Percentiles rank a stretch among this genome's conserved stretches.
These are phyloP conservation scores for Hypomyces perniciosus DNA, from an alignment of 2,329 filamentous ascomycete species.

Conservation along the genomic window DNA sequence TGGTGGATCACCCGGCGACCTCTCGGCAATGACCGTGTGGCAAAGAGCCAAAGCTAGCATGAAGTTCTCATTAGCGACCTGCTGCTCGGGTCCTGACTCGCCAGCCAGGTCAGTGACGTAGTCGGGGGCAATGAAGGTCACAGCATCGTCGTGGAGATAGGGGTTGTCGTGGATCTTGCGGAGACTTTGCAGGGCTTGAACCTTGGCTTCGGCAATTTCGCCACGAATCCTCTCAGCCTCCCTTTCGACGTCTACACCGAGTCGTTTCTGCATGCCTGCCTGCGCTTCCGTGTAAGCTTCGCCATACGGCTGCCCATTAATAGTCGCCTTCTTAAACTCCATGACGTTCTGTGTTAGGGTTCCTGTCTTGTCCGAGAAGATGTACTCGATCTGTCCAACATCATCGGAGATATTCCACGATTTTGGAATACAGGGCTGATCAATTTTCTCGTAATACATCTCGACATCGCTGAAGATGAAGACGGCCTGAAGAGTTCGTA, in stretches of 20 bases:
- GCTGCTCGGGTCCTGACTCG: constrained; percentile 69
- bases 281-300: constrained; percentile 97
- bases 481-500: constrained; percentile 84
- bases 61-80: constrained; percentile 74
- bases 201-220: constrained; percentile 74
- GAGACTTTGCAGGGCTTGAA: constrained; percentile 64
- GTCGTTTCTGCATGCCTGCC: constrained; percentile 87
- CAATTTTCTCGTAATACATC: constrained; percentile 96
- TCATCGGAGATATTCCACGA: constrained; percentile 99
- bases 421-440: constrained; percentile 93
- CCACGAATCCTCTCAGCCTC: constrained; percentile 66
- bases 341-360: constrained; percentile 96
- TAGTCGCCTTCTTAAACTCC: constrained; percentile 98
- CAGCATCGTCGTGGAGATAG: constrained; percentile 79
- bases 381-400: constrained; percentile 96
- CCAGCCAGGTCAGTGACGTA: constrained; percentile 80
- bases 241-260: constrained; percentile 79
- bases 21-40: constrained; percentile 91
- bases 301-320: constrained; percentile 94
- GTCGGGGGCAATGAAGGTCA: constrained; percentile 89
- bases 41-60: constrained; percentile 95
- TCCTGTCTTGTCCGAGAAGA: constrained; percentile 97
- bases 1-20: constrained; percentile 80
- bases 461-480: constrained; percentile 95
- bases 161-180: constrained; percentile 80